Base-by-base conservation (phyloP, 2,329 filamentous ascomycete species). In the Coniochaeta ligniaria region DNA sequence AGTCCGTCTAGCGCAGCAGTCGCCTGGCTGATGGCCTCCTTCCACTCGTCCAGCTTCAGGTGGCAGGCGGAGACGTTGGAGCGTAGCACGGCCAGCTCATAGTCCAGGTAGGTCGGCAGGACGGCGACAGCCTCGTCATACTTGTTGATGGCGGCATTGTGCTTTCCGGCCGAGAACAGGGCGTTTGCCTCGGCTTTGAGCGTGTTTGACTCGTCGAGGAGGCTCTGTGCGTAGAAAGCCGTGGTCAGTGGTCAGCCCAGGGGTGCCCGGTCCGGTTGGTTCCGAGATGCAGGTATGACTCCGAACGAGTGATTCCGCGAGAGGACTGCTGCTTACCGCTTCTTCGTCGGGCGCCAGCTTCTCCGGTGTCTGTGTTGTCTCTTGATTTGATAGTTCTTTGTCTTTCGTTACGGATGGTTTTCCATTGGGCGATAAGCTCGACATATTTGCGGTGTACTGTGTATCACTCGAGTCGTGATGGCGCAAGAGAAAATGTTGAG, bases 21-120 rank as follows among this genome's bases (percentile, higher is more conserved):
- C 0, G 93, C 92, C 11, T 84, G 82, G 57, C 88, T 87, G 50
- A 92, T 82, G 11, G 92, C 91, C 33, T 91, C 86, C 66, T 93
- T 92, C 91, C 92, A 97, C 63, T 94, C 88, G 63, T 87, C 81
- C 3, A 96, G 79, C 72, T 96, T 96, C 60, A 98, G 73, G 68
- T 96, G 86, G 71, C 92, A 96, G 11, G 93, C 94, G 1, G 94
- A 84, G 65, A 97, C 88, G 76, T 98, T 98, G 71, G 90, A 92
- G 62, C 88, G 86, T 6, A 98, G 80, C 11, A 98, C 91, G 28
- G 93, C 92, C 63, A 94, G 81, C 67, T 96, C 92, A 75, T 91
- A 96, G 71, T 94, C 87, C 28, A 96, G 83, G 71, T 96, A 96
- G 65, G 85, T 87, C 1, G 94, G 94, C 68, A 91, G 93, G 8